Evolutionary conservation across 2,329 filamentous ascomycete genomes (phyloP).

Genomic region (Paracamarosporium sp.): DNA sequence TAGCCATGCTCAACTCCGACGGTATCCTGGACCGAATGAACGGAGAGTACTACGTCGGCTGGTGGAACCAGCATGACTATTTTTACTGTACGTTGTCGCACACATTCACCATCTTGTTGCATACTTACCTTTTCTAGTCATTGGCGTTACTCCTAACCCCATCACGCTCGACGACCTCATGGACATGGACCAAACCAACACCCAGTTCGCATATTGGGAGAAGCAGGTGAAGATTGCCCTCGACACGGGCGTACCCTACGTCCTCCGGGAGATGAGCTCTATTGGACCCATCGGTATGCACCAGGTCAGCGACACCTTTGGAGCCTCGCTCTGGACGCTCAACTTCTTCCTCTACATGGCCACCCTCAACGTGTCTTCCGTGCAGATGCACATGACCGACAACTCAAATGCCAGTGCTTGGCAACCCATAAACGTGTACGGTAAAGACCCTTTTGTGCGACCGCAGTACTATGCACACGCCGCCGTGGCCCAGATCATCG

Average conservation of each 20-base stretch:
- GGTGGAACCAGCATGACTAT: constrained; percentile 63
- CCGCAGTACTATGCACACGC: constrained; percentile 60
- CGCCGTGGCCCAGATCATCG: constrained; percentile 59
- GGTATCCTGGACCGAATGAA: constrained; percentile 49
- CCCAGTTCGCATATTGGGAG: constrained; percentile 57
- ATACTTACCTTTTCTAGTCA: constrained; percentile 40
- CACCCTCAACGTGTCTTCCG: constrained; percentile 54
- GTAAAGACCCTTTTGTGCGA: constrained; percentile 52
- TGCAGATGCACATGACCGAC: constrained; percentile 63
- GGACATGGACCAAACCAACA: constrained; percentile 54
- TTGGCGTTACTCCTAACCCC: constrained; percentile 53
- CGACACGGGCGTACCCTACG: constrained; percentile 53
- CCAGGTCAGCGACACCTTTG: constrained; percentile 57
- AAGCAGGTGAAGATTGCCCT: constrained; percentile 52
- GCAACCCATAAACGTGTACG: constrained; percentile 54
- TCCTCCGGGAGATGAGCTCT: constrained; percentile 60
- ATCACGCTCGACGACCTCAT: constrained; percentile 55
- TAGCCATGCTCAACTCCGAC: constrained; percentile 48
- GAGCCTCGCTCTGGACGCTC: constrained; percentile 59
- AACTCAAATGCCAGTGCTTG: constrained; percentile 60
- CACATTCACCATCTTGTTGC: neutral
- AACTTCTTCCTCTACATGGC: constrained; percentile 61
- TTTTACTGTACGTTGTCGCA: constrained; percentile 51
- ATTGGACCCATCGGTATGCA: constrained; percentile 57
- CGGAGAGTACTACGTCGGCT: constrained; percentile 47